These are phyloP conservation scores for Pyrrhoderma lamaoense DNA, from an alignment of 1,284 basidiomycete genomes.

Conservation along the genomic window DNA sequence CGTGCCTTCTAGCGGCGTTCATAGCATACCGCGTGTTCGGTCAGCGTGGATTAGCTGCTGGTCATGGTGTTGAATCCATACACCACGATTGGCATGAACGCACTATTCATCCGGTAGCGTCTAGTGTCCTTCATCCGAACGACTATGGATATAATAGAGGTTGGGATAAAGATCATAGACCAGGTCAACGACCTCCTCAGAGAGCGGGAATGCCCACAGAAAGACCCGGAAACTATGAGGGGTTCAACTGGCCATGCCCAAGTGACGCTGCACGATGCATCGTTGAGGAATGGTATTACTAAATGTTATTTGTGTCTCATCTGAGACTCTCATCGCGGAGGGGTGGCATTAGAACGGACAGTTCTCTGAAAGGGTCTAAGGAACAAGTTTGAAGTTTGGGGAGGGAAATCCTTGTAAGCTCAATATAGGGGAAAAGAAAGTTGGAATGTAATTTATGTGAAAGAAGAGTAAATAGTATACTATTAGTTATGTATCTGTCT, in stretches of 20 bases:
- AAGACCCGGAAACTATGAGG: background rate
- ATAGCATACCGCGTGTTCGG: slow-evolving; percentile 19
- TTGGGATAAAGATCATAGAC: background rate
- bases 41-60: background rate
- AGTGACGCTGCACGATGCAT: slow-evolving; percentile 57
- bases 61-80: background rate
- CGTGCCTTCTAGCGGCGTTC: slow-evolving; percentile 14
- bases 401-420: too few species aligned
- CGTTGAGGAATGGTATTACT: slow-evolving; percentile 67
- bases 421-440: too few species aligned
- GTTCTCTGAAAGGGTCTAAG: too few species aligned
- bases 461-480: too few species aligned
- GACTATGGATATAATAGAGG: background rate
- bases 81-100: background rate
- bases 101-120: background rate
- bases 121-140: too few species aligned
- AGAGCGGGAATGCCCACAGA: slow-evolving; percentile 7
- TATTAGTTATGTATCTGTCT: too few species aligned
- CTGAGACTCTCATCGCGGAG: background rate
- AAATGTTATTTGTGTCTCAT: slow-evolving; percentile 12
- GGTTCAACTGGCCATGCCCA: slow-evolving; percentile 44
- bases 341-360: slow-evolving; percentile 8
- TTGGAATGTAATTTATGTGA: too few species aligned
- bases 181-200: background rate
- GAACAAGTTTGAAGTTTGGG: too few species aligned